Conservation (phyloP, 2,329 filamentous ascomycete genomes). For the Microdochium nivale region DNA sequence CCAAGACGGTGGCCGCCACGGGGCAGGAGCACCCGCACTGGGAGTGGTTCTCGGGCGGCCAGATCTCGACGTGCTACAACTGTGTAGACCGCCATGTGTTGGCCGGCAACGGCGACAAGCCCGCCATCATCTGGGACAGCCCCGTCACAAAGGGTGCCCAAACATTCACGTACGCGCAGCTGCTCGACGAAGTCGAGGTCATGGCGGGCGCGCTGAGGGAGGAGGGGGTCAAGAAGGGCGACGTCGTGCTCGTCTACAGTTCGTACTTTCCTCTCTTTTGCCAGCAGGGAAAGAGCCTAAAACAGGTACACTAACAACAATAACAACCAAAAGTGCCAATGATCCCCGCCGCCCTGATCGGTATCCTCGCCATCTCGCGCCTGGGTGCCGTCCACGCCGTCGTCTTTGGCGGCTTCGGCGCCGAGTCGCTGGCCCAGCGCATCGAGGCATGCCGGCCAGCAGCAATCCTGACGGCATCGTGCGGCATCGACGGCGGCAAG, state of each 20-base stretch:
- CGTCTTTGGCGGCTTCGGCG: conserved; percentile 88
- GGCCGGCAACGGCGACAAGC: conserved; percentile 61
- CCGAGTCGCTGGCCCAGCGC: conserved; percentile 72
- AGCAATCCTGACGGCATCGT: conserved; percentile 79
- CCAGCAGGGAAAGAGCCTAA: conserved; percentile 1
- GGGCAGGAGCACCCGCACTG: conserved; percentile 64
- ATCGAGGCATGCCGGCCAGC: conserved; percentile 75
- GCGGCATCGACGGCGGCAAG: conserved; percentile 82
- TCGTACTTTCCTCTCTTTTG: conserved; percentile 21
- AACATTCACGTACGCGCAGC: conserved; percentile 63
- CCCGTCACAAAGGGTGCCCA: conserved; percentile 70
- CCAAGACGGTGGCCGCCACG: conserved; percentile 36
- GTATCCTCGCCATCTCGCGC: conserved; percentile 71
- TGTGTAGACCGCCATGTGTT: conserved; percentile 84
- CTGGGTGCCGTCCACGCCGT: conserved; percentile 85
- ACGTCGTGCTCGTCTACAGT: conserved; percentile 89
- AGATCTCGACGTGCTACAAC: conserved; percentile 89
- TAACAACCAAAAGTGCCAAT: conserved; percentile 69
- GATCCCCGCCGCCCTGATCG: conserved; percentile 83
- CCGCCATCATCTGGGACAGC: conserved; percentile 81
- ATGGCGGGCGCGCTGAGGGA: conserved; percentile 76
- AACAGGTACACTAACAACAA: not conserved
- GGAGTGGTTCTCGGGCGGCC: conserved; percentile 84
- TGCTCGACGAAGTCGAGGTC: conserved; percentile 72
- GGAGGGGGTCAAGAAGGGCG: conserved; percentile 72